phyloP scores from a whole-genome alignment of 495 filamentous ascomycete species.

The Penicillium riverlandense region DNA sequence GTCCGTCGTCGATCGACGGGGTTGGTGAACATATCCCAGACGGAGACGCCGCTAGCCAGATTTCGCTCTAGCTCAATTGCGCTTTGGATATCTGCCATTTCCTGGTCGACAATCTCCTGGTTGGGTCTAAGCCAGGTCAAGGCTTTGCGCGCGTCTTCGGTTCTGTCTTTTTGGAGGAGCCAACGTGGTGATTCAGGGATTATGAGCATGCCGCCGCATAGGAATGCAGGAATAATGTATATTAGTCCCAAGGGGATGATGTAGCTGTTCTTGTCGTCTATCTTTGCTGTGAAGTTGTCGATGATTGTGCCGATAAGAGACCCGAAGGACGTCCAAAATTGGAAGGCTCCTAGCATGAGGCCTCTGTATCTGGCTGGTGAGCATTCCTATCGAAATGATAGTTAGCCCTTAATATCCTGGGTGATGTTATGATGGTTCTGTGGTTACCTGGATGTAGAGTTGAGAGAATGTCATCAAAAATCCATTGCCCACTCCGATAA shows the following conservation, averaged over 20 bases:
- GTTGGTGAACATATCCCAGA: constrained; percentile 47
- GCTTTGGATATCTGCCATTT: constrained; percentile 46
- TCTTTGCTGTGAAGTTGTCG: constrained; percentile 49
- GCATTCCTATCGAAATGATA: constrained; percentile 29
- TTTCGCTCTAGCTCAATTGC: constrained; percentile 43
- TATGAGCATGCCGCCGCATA: constrained; percentile 47
- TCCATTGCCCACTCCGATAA: constrained; percentile 51
- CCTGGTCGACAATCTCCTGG: constrained; percentile 31
- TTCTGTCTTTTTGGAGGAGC: constrained; percentile 44
- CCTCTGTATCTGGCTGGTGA: constrained; percentile 44
- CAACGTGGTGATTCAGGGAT: constrained; percentile 60
- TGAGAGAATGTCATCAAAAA: constrained; percentile 55
- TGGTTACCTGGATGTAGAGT: constrained; percentile 45
- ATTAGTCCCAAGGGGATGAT: constrained; percentile 53
- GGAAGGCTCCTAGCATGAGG: constrained; percentile 43
- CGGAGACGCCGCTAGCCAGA: constrained; percentile 29
- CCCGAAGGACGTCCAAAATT: constrained; percentile 42
- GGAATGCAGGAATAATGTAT: constrained; percentile 47
- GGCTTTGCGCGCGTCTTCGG: constrained; percentile 44
- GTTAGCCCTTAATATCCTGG: too few relatives aligned
- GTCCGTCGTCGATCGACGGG: constrained; percentile 47
- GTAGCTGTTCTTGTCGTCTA: constrained; percentile 35
- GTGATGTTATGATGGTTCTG: too few relatives aligned
- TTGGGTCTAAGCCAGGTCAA: constrained; percentile 26
- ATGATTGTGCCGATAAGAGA: constrained; percentile 55